These are phyloP conservation scores for Alternaria sp. DNA, from an alignment of 2,329 filamentous ascomycete genomes.

Conservation along the genomic window DNA sequence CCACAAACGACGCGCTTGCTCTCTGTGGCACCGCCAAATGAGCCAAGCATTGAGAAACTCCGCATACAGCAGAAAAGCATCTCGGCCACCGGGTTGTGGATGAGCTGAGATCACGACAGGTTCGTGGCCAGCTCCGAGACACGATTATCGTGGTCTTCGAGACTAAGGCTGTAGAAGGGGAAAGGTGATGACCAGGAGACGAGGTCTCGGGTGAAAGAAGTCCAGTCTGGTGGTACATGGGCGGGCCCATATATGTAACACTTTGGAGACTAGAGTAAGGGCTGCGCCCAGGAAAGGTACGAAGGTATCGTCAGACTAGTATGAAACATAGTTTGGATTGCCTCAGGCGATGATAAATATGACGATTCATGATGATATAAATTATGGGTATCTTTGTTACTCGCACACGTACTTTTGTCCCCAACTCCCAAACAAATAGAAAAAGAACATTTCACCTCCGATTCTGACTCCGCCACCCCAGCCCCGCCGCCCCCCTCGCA, in stretches of 20 bases:
- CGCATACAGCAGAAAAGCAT: not conserved
- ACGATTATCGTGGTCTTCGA: not conserved
- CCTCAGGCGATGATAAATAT: not conserved
- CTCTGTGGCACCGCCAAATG: not conserved
- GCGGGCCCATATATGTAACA: not conserved
- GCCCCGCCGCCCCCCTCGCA: constrained; percentile 33
- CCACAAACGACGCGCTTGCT: not conserved
- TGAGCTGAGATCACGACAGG: not conserved
- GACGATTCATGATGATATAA: not conserved
- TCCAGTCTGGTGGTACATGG: not conserved
- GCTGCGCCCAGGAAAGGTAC: not conserved
- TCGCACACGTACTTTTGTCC: not conserved
- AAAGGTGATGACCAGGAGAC: not conserved
- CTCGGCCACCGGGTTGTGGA: not conserved
- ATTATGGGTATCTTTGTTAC: not conserved
- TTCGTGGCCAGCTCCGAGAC: not conserved
- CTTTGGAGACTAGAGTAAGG: not conserved
- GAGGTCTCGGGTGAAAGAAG: not conserved
- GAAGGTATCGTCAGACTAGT: not conserved
- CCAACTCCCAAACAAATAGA: constrained; percentile 6
- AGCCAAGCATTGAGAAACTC: not conserved
- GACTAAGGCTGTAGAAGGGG: not conserved
- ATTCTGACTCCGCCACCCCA: not conserved
- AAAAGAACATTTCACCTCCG: not conserved
- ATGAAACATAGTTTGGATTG: no score